Evolutionary conservation across 2,329 filamentous ascomycete species (phyloP), one percentile per base, ranked within the genome.

Genomic region (Verticillium klebahnii): DNA sequence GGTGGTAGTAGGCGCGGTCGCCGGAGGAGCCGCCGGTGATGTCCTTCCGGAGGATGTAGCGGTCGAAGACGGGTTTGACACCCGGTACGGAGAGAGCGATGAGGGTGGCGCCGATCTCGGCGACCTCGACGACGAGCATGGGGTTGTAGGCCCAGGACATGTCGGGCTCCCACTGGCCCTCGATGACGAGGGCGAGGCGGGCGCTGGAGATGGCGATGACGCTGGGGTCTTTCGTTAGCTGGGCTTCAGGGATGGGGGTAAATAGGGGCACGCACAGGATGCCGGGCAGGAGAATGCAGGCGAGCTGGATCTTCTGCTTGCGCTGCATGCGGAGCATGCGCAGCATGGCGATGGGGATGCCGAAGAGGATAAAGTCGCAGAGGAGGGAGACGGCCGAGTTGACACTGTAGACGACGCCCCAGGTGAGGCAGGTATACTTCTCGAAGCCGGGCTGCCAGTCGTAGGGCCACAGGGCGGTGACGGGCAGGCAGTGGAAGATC

Each of bases 381-480:
- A 81, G 63, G 11, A 84, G 69, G 0, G 80, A 83, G 3, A 84
- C 69, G 0, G 71, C 74, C 12, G 80, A 82, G 67, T 83, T 84
- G 23, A 81, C 77, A 11, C 77, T 77, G 64, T 84, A 84, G 1
- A 84, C 80, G 2, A 81, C 61, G 0, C 81, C 82, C 81, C 81
- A 84, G 17, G 75, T 70, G 40, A 84, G 62, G 64, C 81, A 84
- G 0, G 67, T 73, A 64, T 80, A 84, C 3, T 73, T 63, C 1
- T 69, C 70, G 11, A 67, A 71, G 11, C 74, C 74, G 0, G 71
- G 67, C 65, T 84, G 79, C 73, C 77, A 84, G 1, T 69, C 73
- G 60, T 84, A 84, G 0, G 82, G 81, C 82, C 82, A 84, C 2
- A 80, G 69, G 0, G 74, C 79, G 0, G 81, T 84, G 0, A 83